Percentiles rank a stretch among this genome's conserved stretches.
Evolutionary conservation across 225 moss, liverwort and hornwort genomes (phyloP).

Genomic region (Polytrichum formosum): DNA sequence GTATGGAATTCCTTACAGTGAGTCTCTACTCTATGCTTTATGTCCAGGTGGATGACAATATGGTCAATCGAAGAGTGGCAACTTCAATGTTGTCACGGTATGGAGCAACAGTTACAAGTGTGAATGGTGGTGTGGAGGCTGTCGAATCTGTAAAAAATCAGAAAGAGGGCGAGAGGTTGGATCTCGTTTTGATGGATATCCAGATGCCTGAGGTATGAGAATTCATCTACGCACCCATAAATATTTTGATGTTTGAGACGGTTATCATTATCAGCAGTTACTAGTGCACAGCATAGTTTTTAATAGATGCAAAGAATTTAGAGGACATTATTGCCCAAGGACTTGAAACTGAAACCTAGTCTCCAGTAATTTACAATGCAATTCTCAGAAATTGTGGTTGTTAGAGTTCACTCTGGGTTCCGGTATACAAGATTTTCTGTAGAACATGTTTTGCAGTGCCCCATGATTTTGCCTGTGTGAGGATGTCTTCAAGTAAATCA

Average conservation of each 20-base stretch:
- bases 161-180: slow-evolving; percentile 37
- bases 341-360: too few relatives aligned
- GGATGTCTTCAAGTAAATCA: background rate
- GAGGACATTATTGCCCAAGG: too few relatives aligned
- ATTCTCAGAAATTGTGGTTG: background rate
- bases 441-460: too few relatives aligned
- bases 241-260: too few relatives aligned
- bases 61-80: slow-evolving; percentile 70
- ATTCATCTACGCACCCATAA: background rate
- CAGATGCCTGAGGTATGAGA: slow-evolving; percentile 70
- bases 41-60: slow-evolving; percentile 70
- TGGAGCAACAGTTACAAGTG: slow-evolving; percentile 57
- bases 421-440: too few relatives aligned
- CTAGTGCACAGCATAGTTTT: too few relatives aligned
- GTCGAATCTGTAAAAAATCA: slow-evolving; percentile 36
- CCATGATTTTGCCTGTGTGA: too few relatives aligned
- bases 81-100: slow-evolving; percentile 55
- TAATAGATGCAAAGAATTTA: too few relatives aligned
- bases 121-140: slow-evolving; percentile 59
- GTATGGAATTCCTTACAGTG: too few relatives aligned
- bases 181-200: slow-evolving; percentile 75
- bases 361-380: background rate
- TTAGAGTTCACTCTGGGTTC: background rate
- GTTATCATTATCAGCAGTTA: too few relatives aligned
- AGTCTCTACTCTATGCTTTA: background rate